Conservation (phyloP, 805 yeast species). For the Maudiozyma pseudohumilis region DNA sequence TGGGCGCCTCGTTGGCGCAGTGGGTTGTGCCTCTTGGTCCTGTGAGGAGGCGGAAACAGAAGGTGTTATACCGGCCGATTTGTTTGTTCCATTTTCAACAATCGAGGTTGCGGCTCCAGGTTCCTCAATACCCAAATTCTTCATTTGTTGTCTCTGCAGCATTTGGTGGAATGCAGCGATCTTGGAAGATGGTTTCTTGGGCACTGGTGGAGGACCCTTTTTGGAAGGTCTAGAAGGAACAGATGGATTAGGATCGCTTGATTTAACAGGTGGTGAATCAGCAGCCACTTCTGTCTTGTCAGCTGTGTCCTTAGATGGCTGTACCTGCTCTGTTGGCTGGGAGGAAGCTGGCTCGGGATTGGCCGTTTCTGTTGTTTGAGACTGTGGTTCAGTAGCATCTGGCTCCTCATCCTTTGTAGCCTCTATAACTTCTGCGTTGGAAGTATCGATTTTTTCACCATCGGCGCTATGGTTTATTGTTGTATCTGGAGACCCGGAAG, state of each 20-base stretch:
- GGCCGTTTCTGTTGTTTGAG: too few relatives aligned
- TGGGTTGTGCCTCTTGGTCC: not conserved
- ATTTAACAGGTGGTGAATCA: not conserved
- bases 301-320: not conserved
- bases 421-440: too few relatives aligned
- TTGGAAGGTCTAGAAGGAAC: conserved; percentile 11
- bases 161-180: conserved; percentile 77
- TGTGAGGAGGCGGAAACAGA: conserved; percentile 6
- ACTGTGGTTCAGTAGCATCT: too few relatives aligned
- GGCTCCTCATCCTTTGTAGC: too few relatives aligned
- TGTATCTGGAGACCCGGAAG: not conserved
- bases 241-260: conserved; percentile 2
- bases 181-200: conserved; percentile 67
- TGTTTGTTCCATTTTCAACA: conserved; percentile 30
- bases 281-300: not conserved
- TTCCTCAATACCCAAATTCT: conserved; percentile 40
- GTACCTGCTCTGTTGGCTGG: not conserved
- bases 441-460: not conserved
- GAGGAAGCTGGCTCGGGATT: too few relatives aligned
- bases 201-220: conserved; percentile 53
- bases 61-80: not conserved
- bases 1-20: not conserved
- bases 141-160: conserved; percentile 44
- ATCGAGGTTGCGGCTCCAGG: not conserved
- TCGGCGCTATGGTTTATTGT: not conserved